phyloP scores from a whole-genome alignment of 139 green algal genomes.

The Microglena sp. region DNA sequence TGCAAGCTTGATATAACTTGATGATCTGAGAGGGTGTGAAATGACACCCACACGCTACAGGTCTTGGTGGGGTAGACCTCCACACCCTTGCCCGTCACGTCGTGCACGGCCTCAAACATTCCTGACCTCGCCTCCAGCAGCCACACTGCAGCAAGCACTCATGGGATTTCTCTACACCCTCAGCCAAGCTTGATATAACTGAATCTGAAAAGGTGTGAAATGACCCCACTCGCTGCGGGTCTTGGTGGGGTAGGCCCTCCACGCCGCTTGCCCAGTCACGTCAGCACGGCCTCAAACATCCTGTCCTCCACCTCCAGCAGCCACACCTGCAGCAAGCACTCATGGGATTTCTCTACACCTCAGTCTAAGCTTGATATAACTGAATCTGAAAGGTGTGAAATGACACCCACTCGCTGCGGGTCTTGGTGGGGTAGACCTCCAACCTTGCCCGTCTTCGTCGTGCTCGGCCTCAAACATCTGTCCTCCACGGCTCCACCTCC shows the following conservation, averaged over 20 bases:
- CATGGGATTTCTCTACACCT: too few species aligned
- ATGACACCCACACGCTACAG: constrained; percentile 45
- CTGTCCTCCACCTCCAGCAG: constrained; percentile 37
- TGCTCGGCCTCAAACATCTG: neutral
- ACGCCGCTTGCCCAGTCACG: neutral
- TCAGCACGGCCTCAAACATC: neutral
- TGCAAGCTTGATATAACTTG: too few species aligned
- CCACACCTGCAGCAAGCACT: constrained; percentile 38
- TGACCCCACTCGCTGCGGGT: too few species aligned
- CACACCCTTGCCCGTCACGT: constrained; percentile 23
- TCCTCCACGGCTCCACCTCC: constrained; percentile 24
- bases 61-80: constrained; percentile 25
- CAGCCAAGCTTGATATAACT: too few species aligned
- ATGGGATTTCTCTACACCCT: too few species aligned
- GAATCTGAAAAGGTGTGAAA: too few species aligned
- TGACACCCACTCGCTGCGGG: too few species aligned
- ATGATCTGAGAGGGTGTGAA: too few species aligned
- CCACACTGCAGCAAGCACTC: constrained; percentile 38
- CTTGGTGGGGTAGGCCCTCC: too few species aligned
- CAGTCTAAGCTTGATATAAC: too few species aligned
- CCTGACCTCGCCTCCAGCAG: constrained; percentile 46
- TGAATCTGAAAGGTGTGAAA: too few species aligned
- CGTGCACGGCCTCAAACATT: constrained; percentile 55
- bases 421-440: too few species aligned
- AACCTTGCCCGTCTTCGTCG: neutral